phyloP scores from a whole-genome alignment of 1,284 basidiomycete species.

The Trametes versicolor region DNA sequence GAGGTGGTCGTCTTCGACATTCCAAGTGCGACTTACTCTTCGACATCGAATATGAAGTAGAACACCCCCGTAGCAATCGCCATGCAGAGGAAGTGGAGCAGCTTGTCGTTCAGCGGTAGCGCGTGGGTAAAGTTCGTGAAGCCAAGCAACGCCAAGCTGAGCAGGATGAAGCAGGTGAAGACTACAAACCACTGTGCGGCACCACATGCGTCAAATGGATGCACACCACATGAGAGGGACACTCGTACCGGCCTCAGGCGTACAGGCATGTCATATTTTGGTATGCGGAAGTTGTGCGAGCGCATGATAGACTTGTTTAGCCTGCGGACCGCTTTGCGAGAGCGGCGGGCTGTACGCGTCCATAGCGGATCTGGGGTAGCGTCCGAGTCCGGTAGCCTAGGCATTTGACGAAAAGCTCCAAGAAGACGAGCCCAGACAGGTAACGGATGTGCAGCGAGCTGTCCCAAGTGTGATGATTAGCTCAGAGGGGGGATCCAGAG shows the following conservation, averaged over 20 bases:
- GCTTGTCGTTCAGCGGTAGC: slow-evolving; percentile 83
- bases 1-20: not conserved
- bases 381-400: slow-evolving; percentile 27
- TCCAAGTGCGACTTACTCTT: slow-evolving; percentile 65
- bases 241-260: slow-evolving; percentile 73
- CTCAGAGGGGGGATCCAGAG: not conserved
- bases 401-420: slow-evolving; percentile 16
- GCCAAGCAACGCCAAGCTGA: slow-evolving; percentile 74
- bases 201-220: slow-evolving; percentile 10
- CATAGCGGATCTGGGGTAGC: slow-evolving; percentile 37
- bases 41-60: slow-evolving; percentile 89
- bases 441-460: not conserved
- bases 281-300: slow-evolving; percentile 62
- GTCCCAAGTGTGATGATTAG: not conserved
- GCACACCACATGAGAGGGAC: slow-evolving; percentile 13
- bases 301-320: slow-evolving; percentile 63
- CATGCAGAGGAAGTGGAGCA: slow-evolving; percentile 88
- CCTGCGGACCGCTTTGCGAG: slow-evolving; percentile 47
- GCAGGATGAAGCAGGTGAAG: slow-evolving; percentile 72
- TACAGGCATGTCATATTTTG: slow-evolving; percentile 75
- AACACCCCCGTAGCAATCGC: slow-evolving; percentile 81
- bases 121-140: slow-evolving; percentile 74
- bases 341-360: slow-evolving; percentile 36
- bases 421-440: not conserved
- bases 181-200: slow-evolving; percentile 74